Evolutionary conservation across 129 eudicot genomes (phyloP), one percentile per base, ranked within the genome.

Genomic region (Centella asiatica): DNA sequence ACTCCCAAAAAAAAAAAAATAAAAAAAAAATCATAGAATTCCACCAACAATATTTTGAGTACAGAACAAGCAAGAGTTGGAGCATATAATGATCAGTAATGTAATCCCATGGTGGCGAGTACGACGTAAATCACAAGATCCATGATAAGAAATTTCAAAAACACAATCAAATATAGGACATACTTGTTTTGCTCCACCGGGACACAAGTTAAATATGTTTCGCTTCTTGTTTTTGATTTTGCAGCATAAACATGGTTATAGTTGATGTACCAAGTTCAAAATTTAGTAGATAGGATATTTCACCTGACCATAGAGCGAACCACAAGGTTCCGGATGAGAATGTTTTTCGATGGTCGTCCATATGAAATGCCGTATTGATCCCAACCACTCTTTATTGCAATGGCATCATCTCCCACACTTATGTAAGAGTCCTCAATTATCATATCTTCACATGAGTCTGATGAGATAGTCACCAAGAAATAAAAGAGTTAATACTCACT

Each of bases 351-450:
- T 9, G 99, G 99, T n/a, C 83, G 76, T 8, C 81, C 95, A 74
- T 92, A 92, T 31, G 94, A 78, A 62, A 72, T 77, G 12, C 99
- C 99, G 44, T 79, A 92, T 69, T 92, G 99, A 80, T 92, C 99
- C 99, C 99, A 92, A 34, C 97, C 97, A 60, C 95, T 90, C 82
- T 90, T 90, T 60, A 90, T 90, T 54, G 97, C 97, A 67, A 92
- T 76, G 36, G 78, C 90, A 74, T 92, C 99, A 48, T 92, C 99
- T 19, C 99, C 99, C 9, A 92, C 99, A 44, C 99, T 84, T 55
- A 92, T 92, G 78, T 92, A 92, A 62, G 90, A 77, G 78, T 92
- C 84, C 75, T 92, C 99, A 34, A 92, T 92, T 47, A 92, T 20
- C 99, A 92, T 78, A 67, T 92, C 94, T 70, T 92, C 90, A 33